Evolutionary conservation across 2,329 filamentous ascomycete species (phyloP), one percentile per base, ranked within the genome.

Genomic region (Ophiobolus disseminans): DNA sequence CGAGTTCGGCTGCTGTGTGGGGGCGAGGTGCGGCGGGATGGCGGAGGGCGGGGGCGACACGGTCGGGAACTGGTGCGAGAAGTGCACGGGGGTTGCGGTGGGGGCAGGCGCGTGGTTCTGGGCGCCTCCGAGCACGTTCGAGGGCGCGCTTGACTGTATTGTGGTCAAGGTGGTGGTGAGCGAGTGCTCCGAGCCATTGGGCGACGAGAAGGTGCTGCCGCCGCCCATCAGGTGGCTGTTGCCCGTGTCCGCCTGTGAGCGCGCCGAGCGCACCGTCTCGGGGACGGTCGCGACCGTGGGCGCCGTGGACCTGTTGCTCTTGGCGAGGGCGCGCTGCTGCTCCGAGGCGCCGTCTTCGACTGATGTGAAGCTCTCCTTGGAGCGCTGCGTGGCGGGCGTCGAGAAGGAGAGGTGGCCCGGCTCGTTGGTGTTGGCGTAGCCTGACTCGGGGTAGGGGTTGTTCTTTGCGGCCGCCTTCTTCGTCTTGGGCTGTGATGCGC

Each of bases 391-490:
- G 38, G 56, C 60, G 75, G 82, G 47, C 77, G 87, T 64, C 13
- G 77, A 75, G 52, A 79, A 78, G 41, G 81, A 80, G 45, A 78
- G 70, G 49, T 76, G 75, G 41, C 68, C 71, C 21, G 58, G 60
- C 46, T 72, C 73, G 55, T 69, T 72, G 50, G 81, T 48, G 77
- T 78, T 63, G 76, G 77, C 52, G 65, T 82, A 82, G 49, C 89
- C 89, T 2, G 91, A 95, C 63, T 93, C 82, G 7, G 90, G 90
- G 68, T 97, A 97, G n/a, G 92, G 92, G 69, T 93, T 93, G 79
- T 96, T 96, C 73, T 88, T 87, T 66, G 86, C 85, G 40, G 79
- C 77, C 14, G 76, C 70, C 74, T 87, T 89, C 74, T 87, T 89
- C 43, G 74, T 76, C 53, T 78, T 74, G 11, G 73, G 69, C 19